A percentile compares a stretch with the other conserved stretches of the same genome.
Evolutionary conservation across 495 filamentous ascomycete species (phyloP).

Genomic region (Jackrogersella minutella): DNA sequence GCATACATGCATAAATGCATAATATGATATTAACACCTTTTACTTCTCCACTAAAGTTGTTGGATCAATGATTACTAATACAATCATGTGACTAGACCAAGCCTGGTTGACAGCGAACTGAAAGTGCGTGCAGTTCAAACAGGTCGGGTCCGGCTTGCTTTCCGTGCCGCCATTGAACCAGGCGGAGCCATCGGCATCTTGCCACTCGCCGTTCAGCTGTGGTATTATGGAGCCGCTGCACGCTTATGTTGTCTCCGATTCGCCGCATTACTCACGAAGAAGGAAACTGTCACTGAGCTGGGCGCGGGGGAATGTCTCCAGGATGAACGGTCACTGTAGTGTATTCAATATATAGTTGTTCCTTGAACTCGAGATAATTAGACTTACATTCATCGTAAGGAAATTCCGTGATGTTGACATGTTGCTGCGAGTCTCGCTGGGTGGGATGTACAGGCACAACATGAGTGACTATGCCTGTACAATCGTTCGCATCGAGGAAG

Average conservation of each 20-base stretch:
- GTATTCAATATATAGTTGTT: not conserved
- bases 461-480: not conserved
- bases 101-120: slow-evolving; percentile 26
- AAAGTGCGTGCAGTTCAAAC: slow-evolving; percentile 21
- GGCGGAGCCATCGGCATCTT: slow-evolving; percentile 10
- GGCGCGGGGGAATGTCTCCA: slow-evolving; percentile 17
- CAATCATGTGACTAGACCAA: too few species aligned
- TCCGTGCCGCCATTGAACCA: slow-evolving; percentile 24
- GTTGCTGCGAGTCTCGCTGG: not conserved
- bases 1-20: not conserved
- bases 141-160: slow-evolving; percentile 12
- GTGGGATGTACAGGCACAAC: not conserved
- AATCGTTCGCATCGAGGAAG: not conserved
- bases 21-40: not conserved
- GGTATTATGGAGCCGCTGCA: slow-evolving; percentile 13
- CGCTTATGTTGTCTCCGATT: slow-evolving; percentile 1
- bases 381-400: slow-evolving; percentile 6
- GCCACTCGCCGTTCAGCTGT: slow-evolving; percentile 13
- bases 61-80: too few species aligned
- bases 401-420: not conserved
- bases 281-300: slow-evolving; percentile 7
- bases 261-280: slow-evolving; percentile 8
- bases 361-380: not conserved
- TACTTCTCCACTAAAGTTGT: too few species aligned
- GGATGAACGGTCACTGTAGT: slow-evolving; percentile 6